Base-by-base conservation (phyloP, 2,329 filamentous ascomycete species). In the Rachicladosporium sp. region DNA sequence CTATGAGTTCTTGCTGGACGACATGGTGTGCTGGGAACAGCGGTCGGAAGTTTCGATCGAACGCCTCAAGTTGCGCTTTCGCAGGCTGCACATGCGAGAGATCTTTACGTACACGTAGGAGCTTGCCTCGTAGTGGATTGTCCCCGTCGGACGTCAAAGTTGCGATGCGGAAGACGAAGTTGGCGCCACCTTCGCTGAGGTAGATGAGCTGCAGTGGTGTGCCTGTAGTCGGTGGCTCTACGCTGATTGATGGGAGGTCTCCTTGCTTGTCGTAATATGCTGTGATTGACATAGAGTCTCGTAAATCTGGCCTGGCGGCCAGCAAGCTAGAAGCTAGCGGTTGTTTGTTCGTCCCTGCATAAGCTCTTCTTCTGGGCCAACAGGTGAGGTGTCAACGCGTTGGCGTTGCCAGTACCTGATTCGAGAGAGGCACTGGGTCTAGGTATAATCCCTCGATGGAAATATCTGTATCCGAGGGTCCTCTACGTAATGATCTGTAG, bases 161-260 rank as follows among this genome's bases (percentile, higher is more conserved):
- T 4, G 43, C 15, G 4, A 61, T 50, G 1, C 45, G 43, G 44
- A 55, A 59, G 29, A 62, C 47, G 35, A 60, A 46, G 42, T 62
- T 62, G 8, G 59, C 59, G 32, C 57, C 58, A 37, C 58, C 58
- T 50, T 61, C 58, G 35, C 56, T 52, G n/a, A 58, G 46, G 36
- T 60, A 61, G 11, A 55, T 47, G 32, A 58, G 42, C 10, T 27
- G 40, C 42, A 44, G 47, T 30, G 38, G 29, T 10, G 37, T 34
- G 2, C 23, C 30, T 4, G 32, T 27, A 7, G 32, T 29, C 10
- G 38, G 33, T 6, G 23, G 34, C n/a, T 19, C 37, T 10, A 27
- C 19, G 10, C 34, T 33, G n/a, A 41, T 21, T 13, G 29, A 31
- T 10, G 38, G 33, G 11, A 19, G 11, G 13, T 29, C 31, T 12